A percentile compares a stretch with the other conserved stretches of the same genome.
Evolutionary conservation across 495 filamentous ascomycete species (phyloP).

Genomic region (Penicillium arizonense): DNA sequence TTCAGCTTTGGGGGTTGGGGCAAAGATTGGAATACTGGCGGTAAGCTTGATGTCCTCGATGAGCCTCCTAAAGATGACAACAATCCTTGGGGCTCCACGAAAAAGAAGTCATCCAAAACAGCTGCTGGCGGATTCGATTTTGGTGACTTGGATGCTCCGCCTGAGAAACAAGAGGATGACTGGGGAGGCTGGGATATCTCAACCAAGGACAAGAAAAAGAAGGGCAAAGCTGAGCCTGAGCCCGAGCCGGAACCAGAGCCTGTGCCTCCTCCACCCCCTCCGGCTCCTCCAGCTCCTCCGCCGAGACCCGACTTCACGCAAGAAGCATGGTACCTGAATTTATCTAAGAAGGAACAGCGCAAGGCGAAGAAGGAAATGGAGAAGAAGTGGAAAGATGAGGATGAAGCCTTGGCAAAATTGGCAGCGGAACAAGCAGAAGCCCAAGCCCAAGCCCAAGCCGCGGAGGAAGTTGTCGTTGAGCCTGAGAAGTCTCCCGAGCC

Average conservation of each 20-base stretch:
- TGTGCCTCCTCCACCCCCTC: constrained; percentile 8
- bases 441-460: constrained; percentile 8
- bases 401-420: constrained; percentile 15
- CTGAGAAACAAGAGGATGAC: constrained; percentile 28
- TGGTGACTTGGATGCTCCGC: constrained; percentile 37
- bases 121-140: constrained; percentile 44
- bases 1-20: constrained; percentile 49
- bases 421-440: constrained; percentile 1
- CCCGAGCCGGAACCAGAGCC: constrained; percentile 18
- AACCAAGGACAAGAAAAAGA: constrained; percentile 31
- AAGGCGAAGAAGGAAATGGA: constrained; percentile 36
- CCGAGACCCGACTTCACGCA: constrained; percentile 7
- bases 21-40: constrained; percentile 39
- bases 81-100: constrained; percentile 44
- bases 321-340: constrained; percentile 14
- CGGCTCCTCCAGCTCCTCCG: constrained; percentile 3
- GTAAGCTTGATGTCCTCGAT: constrained; percentile 26
- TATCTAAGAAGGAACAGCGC: constrained; percentile 32
- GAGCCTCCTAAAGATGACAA: constrained; percentile 34
- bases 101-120: constrained; percentile 36
- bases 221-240: constrained; percentile 25
- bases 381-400: constrained; percentile 23
- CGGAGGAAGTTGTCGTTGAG: constrained; percentile 20
- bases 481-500: constrained; percentile 11
- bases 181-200: constrained; percentile 24